Evolutionary conservation across 495 filamentous ascomycete genomes (phyloP).

Genomic region (Echria macrotheca): DNA sequence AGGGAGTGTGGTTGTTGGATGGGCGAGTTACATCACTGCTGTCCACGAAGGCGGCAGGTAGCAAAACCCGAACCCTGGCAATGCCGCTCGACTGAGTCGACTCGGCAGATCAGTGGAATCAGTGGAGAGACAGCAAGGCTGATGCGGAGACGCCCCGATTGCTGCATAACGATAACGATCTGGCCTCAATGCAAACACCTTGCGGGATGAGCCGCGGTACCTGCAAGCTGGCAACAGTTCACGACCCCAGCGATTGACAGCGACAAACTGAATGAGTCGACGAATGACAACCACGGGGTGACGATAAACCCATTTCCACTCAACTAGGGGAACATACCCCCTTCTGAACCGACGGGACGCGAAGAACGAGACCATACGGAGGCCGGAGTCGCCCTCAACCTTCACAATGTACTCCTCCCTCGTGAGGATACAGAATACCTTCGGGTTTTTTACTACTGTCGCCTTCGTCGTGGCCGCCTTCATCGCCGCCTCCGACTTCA

Average conservation of each 20-base stretch:
- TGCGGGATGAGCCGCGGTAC: not conserved
- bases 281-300: too few species aligned
- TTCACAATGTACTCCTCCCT: slow-evolving; percentile 78
- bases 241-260: not conserved
- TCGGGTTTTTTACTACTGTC: slow-evolving; percentile 96
- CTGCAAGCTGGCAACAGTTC: slow-evolving; percentile 8
- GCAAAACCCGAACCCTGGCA: slow-evolving; percentile 26
- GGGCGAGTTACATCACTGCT: slow-evolving; percentile 8
- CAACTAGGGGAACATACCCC: too few species aligned
- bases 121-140: too few species aligned
- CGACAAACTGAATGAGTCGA: too few species aligned
- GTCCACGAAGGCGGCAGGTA: not conserved
- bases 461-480: slow-evolving; percentile 72
- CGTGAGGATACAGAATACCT: slow-evolving; percentile 82
- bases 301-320: too few species aligned
- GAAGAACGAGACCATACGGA: not conserved
- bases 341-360: too few species aligned
- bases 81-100: not conserved
- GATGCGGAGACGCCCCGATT: slow-evolving; percentile 12
- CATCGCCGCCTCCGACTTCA: slow-evolving; percentile 70
- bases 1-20: not conserved
- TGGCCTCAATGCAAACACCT: slow-evolving; percentile 22
- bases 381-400: slow-evolving; percentile 10
- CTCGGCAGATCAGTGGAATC: not conserved
- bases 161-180: slow-evolving; percentile 29